These are phyloP conservation scores for Pelagophyceae sp. DNA, from an alignment of 352 stramenopile species.

Conservation along the genomic window DNA sequence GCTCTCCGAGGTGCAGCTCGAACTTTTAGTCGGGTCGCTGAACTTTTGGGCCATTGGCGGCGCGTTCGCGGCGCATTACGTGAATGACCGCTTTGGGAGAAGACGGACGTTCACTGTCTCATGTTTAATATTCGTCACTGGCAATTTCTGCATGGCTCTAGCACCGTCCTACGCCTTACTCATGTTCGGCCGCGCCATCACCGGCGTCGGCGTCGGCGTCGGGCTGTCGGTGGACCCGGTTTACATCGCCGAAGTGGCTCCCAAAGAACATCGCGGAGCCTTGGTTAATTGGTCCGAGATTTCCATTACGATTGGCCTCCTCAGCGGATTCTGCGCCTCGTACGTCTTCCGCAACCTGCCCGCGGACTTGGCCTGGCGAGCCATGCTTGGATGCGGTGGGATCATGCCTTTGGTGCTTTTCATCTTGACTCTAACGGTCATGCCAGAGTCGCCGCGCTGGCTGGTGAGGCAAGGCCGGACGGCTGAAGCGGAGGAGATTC, in stretches of 20 bases:
- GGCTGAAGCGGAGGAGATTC: conserved; percentile 44
- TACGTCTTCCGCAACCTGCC: conserved; percentile 40
- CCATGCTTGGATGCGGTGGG: conserved; percentile 54
- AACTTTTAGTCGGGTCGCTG: conserved; percentile 50
- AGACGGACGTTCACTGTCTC: conserved; percentile 36
- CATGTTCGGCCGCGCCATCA: conserved; percentile 50
- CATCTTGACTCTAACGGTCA: conserved; percentile 47
- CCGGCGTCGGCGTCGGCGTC: conserved; percentile 53
- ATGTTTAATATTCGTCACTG: conserved; percentile 48
- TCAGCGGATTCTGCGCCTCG: conserved; percentile 53
- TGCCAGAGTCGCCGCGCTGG: conserved; percentile 63
- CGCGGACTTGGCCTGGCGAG: conserved; percentile 46
- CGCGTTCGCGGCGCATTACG: conserved; percentile 35
- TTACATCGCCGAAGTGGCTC: conserved; percentile 66
- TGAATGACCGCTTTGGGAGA: conserved; percentile 47
- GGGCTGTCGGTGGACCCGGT: conserved; percentile 50
- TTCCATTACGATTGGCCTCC: conserved; percentile 50
- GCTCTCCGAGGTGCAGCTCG: conserved; percentile 29
- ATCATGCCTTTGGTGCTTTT: conserved; percentile 52
- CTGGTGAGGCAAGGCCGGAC: conserved; percentile 47
- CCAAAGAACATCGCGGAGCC: conserved; percentile 49
- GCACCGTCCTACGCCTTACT: conserved; percentile 35
- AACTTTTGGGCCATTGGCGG: conserved; percentile 50
- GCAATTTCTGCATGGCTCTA: conserved; percentile 34
- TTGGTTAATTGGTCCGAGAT: conserved; percentile 63